Evolutionary conservation across 1,139 yeast species (phyloP), one percentile per base, ranked within the genome.

Genomic region (Blastobotrys proliferans): DNA sequence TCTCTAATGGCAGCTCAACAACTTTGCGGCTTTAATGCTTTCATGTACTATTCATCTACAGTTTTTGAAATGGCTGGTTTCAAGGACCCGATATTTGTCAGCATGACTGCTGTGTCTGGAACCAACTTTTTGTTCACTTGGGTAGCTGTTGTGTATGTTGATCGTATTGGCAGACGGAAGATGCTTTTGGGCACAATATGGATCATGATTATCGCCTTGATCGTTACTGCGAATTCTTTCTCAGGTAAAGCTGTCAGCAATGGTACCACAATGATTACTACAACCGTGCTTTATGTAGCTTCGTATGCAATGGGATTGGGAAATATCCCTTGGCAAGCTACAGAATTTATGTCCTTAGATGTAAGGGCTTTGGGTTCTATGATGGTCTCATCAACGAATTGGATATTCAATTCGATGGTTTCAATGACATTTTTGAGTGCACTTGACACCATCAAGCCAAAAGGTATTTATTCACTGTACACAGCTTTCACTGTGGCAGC

Each of bases 1-100:
- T 79, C 81, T 1, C 69, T 82, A 41, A 84, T 82, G 75, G 80
- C 83, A 40, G 76, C 80, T 55, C 90, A 82, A 60, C 90, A 82
- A 58, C 72, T 78, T 34, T 76, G 83, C n/a, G 87, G 90, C 8
- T 80, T 81, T 63, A 81, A 82, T 62, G 80, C 87, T 4, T 77
- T 81, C 57, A 81, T 82, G 85, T 82, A 81, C 60, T 82, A 81
- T 55, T 77, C 85, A 41, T 77, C 86, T 8, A 74, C 84, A 2
- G 75, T 82, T 33, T 81, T 82, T 58, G 72, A 74, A 48, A 68
- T 75, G 10, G 68, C 78, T 34, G 84, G 85, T 1, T 74, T 79
- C 55, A 50, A 73, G 25, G 74, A 80, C 56, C 77, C 88, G 3
- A 70, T 83, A 27, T 71, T 79, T 2, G 83, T 81, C 3, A 79